phyloP scores from a whole-genome alignment of 2,329 filamentous ascomycete genomes.

The Myriosclerotinia curreyana region DNA sequence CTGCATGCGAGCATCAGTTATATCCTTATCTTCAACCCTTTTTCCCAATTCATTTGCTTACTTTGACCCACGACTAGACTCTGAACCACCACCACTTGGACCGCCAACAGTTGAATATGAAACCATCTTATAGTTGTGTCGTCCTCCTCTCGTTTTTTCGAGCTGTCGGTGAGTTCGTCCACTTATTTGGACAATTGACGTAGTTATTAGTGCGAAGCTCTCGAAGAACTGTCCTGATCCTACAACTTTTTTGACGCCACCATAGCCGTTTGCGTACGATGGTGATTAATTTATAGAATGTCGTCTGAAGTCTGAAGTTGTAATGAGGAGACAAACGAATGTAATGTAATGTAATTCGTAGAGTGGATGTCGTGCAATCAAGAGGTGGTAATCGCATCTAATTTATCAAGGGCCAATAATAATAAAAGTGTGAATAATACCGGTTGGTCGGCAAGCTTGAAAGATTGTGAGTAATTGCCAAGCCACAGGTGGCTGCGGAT shows the following conservation, averaged over 20 bases:
- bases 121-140: conserved; percentile 28
- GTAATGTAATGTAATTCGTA: conserved; percentile 3
- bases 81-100: conserved; percentile 30
- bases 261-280: conserved; percentile 7
- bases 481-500: not conserved
- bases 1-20: conserved; percentile 25
- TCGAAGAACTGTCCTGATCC: conserved; percentile 13
- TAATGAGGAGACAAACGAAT: too few species aligned
- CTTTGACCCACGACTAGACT: conserved; percentile 33
- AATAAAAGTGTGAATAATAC: not conserved
- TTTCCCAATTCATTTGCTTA: conserved; percentile 18
- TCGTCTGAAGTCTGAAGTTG: conserved; percentile 2
- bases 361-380: conserved; percentile 16
- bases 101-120: conserved; percentile 35
- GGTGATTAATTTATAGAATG: not conserved
- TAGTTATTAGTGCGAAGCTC: conserved; percentile 7
- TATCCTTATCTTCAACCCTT: not conserved
- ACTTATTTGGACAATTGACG: not conserved
- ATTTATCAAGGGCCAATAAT: conserved; percentile 3
- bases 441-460: not conserved
- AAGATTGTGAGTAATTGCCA: not conserved
- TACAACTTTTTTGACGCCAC: not conserved
- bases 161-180: not conserved
- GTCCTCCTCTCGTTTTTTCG: not conserved
- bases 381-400: conserved; percentile 5